Evolutionary conservation across 164 flowering plant genomes (phyloP), one percentile per base, ranked within the genome.

Genomic region (grape (Vitis vinifera)): DNA sequence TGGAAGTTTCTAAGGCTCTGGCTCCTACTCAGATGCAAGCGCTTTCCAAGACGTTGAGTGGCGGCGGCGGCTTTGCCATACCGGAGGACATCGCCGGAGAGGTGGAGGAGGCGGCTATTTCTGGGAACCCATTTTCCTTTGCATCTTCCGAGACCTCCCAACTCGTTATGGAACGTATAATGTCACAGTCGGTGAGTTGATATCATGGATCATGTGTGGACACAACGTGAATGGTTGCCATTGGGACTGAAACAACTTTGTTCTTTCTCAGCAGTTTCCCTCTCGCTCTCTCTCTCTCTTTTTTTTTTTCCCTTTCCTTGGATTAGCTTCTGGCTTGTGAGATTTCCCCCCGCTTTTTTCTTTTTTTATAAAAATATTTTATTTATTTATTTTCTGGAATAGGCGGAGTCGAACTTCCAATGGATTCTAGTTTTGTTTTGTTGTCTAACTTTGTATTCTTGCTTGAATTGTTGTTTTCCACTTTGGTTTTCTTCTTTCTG

Each of bases 111-210:
- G 72, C 67, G 9, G 83, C 73, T 13, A 17, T 85, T 52, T 78
- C 92, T 13, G 91, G 91, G 7, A 91, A 93, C 80, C 95, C 95
- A 0, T 93, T 91, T 67, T 84, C 94, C 8, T 88, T 88, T 68
- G 93, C 87, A 49, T 83, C 85, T 14, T 84, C 87, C 2, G 91
- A 87, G 60, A 87, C 91, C 62, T 87, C 91, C 0, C 90, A 89
- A 79, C 83, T 87, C 73, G 71, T 89, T 53, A 81, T 89, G 89
- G 93, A 89, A 7, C 86, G 91, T 2, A 89, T 89, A 61, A 84
- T 89, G 89, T 80, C 91, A 14, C 88, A 84, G 62, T 88, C 90
- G 69, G 90, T 88, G 63, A 80, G 91, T 73, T 57, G 13, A 14
- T 17, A 15, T 51, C 12, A 37, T 63, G 15, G 63, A 62, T 66